phyloP scores from a whole-genome alignment of 768 basidiomycete species.

The Suillus decipiens region DNA sequence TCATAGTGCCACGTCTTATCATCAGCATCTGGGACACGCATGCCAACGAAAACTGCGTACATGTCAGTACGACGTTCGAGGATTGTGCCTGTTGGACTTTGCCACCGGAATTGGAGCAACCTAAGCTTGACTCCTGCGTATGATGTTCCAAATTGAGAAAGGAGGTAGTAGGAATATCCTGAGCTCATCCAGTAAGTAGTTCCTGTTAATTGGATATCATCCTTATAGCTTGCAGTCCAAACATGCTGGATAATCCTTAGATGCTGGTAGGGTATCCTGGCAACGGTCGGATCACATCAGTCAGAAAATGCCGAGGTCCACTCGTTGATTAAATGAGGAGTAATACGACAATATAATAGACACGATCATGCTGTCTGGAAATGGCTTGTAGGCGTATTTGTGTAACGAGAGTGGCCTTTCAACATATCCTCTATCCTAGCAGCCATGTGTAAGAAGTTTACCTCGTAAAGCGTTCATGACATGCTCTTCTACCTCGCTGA shows the following conservation, averaged over 20 bases:
- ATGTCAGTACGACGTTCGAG: no score
- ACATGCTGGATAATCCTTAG: neutral
- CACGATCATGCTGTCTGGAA: slow-evolving; percentile 6
- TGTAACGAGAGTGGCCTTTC: slow-evolving; percentile 42
- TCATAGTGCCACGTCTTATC: no score
- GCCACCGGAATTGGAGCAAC: no score
- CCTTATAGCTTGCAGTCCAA: neutral
- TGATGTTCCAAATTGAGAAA: no score
- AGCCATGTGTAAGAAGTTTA: slow-evolving; percentile 11
- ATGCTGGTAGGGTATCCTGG: neutral
- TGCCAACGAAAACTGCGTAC: no score
- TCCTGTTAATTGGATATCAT: neutral
- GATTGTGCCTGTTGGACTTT: no score
- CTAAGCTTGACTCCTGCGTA: no score
- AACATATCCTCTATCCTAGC: slow-evolving; percentile 91
- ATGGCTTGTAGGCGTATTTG: slow-evolving; percentile 14
- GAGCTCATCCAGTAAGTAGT: neutral
- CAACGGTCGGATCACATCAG: neutral
- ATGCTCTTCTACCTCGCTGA: no score
- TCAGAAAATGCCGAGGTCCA: neutral
- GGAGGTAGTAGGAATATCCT: neutral
- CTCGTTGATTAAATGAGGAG: neutral
- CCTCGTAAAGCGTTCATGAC: no score
- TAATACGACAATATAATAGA: neutral
- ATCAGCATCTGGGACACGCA: no score